phyloP scores from a whole-genome alignment of 2,329 filamentous ascomycete species.

The Scytalidium sp. region DNA sequence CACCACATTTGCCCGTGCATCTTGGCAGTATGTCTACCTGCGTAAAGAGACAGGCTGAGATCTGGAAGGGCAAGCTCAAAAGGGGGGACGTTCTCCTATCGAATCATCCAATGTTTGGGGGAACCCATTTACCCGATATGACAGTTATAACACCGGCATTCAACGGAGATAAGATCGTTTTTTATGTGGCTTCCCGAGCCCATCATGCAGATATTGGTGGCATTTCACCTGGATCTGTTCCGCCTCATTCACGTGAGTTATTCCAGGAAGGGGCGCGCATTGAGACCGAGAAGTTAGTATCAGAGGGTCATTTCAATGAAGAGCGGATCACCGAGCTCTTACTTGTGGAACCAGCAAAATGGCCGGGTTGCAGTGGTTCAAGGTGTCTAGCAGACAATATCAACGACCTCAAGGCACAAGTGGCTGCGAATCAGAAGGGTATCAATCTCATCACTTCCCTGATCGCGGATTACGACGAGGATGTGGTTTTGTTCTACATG shows the following conservation, averaged over 20 bases:
- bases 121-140: conserved; percentile 80
- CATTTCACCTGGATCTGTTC: conserved; percentile 79
- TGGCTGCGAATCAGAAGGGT: conserved; percentile 79
- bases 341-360: conserved; percentile 66
- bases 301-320: conserved; percentile 73
- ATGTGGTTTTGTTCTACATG: conserved; percentile 75
- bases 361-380: conserved; percentile 72
- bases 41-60: conserved; percentile 70
- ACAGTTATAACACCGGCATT: conserved; percentile 80
- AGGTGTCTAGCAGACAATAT: conserved; percentile 76
- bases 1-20: conserved; percentile 75
- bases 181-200: conserved; percentile 70
- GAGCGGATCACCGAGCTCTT: conserved; percentile 67
- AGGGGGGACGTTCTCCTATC: conserved; percentile 76
- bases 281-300: conserved; percentile 65
- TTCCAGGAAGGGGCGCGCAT: conserved; percentile 63
- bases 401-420: conserved; percentile 79
- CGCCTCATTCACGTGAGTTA: conserved; percentile 66
- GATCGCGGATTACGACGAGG: conserved; percentile 71
- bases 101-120: conserved; percentile 71
- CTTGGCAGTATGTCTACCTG: conserved; percentile 62
- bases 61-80: conserved; percentile 73
- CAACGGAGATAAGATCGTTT: conserved; percentile 70
- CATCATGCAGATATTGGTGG: conserved; percentile 85
- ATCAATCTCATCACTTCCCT: conserved; percentile 70